Base-by-base conservation (phyloP, 2,329 filamentous ascomycete genomes). In the Fusarium oligoseptatum region DNA sequence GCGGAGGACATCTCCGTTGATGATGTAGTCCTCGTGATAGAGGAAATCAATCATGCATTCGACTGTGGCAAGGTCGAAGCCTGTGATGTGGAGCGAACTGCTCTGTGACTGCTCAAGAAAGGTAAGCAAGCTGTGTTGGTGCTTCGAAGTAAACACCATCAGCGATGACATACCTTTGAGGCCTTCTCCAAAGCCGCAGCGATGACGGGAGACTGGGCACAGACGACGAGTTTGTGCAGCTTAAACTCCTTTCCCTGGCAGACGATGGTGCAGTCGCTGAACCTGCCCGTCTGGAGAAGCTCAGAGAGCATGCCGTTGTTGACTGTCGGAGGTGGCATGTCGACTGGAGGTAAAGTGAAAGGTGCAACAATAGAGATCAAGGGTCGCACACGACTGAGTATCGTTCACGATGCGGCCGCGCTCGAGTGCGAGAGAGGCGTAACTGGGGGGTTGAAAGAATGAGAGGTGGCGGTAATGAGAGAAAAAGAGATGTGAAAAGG, bases 151-250 rank as follows among this genome's bases (percentile, higher is more conserved):
- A 20, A 20, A 8, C 27, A 7, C 1, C 6, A 15, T 32, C n/a
- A 17, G 37, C 2, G 27, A 36, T 12, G 32, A 29, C 37, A 15
- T 29, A 75, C 76, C 72, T 72, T 43, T 20, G 73, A 73, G 4
- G 24, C 14, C 9, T 68, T 70, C 3, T 66, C 48, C 14, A 78
- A 45, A 1, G 70, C 76, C 1, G 70, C 66, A 1, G 57, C 58
- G 32, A 79, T 29, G 3, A 76, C 67, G 0, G 73, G 41, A 4
- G 77, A 79, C 20, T 78, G 77, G 0, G 63, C 22, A n/a, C 76
- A 78, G 4, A 75, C 60, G 11, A 79, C 57, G 2, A 63, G 36
- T 22, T 76, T 78, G 55, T 79, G 77, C 2, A 79, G 64, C 4
- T 67, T 69, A 43, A 78, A 78, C 14, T 72, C 34, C 4, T 62